phyloP scores from a whole-genome alignment of 2,329 filamentous ascomycete species.

The Penicillium sp. region DNA sequence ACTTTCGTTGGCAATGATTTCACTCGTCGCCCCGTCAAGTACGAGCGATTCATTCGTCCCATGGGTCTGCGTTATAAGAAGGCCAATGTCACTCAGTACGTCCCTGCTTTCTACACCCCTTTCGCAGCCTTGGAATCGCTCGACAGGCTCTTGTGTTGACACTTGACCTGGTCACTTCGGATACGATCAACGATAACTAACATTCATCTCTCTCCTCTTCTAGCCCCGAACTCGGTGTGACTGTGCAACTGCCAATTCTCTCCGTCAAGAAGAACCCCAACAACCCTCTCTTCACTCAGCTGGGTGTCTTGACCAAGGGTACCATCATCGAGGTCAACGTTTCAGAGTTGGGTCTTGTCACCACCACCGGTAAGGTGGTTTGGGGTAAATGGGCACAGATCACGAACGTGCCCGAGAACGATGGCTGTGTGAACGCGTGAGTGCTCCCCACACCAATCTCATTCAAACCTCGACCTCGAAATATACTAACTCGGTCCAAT shows the following conservation, averaged over 20 bases:
- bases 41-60: constrained; percentile 64
- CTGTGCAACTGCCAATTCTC: constrained; percentile 77
- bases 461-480: neutral
- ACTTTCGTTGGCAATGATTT: constrained; percentile 91
- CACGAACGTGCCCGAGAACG: constrained; percentile 49
- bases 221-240: constrained; percentile 69
- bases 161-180: neutral
- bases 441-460: neutral
- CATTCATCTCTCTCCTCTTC: neutral
- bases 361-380: constrained; percentile 83
- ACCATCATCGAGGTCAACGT: constrained; percentile 90
- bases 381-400: constrained; percentile 83
- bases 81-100: constrained; percentile 56
- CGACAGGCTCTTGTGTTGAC: neutral
- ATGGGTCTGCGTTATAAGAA: constrained; percentile 78
- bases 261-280: constrained; percentile 80
- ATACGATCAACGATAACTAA: constrained; percentile 6
- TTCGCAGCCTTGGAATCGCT: neutral
- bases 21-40: constrained; percentile 78
- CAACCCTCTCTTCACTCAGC: constrained; percentile 84
- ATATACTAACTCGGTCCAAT: neutral
- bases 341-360: constrained; percentile 82
- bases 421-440: constrained; percentile 54
- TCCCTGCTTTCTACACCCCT: neutral
- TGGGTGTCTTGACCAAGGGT: constrained; percentile 83